Evolutionary conservation across 192 early-diverging fungal genomes (phyloP).

Genomic region (Phlyctochytrium planicorne): DNA sequence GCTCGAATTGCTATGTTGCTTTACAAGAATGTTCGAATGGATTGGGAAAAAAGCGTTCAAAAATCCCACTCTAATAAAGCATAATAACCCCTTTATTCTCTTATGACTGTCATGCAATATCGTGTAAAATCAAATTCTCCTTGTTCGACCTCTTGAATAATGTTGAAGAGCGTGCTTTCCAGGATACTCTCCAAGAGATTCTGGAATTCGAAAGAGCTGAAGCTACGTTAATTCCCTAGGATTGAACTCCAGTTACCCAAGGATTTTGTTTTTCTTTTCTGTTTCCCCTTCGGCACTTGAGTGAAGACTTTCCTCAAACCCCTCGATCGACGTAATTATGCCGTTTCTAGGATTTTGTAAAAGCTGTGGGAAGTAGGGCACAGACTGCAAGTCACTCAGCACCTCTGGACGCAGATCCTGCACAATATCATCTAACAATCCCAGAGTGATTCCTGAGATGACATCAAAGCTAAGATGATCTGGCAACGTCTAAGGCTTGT

Average conservation of each 20-base stretch:
- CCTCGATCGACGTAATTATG: conserved; percentile 8
- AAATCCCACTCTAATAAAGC: not conserved
- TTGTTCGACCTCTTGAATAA: conserved; percentile 51
- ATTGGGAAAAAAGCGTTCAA: conserved; percentile 67
- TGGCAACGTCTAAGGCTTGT: too few species aligned
- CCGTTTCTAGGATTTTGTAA: conserved; percentile 17
- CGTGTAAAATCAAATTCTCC: conserved; percentile 54
- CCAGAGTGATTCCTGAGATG: not conserved
- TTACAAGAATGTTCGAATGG: conserved; percentile 76
- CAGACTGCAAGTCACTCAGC: conserved; percentile 16
- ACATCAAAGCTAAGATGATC: too few species aligned
- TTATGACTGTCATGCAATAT: conserved; percentile 28
- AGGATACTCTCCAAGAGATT: conserved; percentile 45
- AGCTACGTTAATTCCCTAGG: not conserved
- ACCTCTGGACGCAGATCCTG: conserved; percentile 36
- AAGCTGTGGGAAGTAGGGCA: conserved; percentile 43
- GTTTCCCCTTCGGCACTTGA: not conserved
- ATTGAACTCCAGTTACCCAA: not conserved
- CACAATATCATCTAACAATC: conserved; percentile 36
- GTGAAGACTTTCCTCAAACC: not conserved
- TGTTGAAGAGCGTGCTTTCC: conserved; percentile 53
- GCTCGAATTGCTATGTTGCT: conserved; percentile 87
- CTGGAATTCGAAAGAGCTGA: conserved; percentile 43
- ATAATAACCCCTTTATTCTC: too few species aligned
- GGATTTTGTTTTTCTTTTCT: not conserved